These are phyloP conservation scores for Phytophthora capsici DNA, from an alignment of 352 stramenopile genomes.

Conservation along the genomic window DNA sequence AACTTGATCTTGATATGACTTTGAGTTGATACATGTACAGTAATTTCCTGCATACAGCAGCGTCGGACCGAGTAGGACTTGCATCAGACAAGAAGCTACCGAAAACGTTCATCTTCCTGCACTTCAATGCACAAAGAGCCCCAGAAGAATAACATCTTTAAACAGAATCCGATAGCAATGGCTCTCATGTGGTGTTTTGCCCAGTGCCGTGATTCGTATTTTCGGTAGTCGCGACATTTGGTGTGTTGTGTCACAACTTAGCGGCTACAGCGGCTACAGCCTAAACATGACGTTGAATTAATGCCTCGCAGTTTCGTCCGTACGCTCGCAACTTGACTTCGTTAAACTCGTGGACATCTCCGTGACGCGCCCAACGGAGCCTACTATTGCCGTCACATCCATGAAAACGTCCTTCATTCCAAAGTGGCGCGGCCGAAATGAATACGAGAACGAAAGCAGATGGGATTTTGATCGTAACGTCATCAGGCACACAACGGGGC, in stretches of 20 bases:
- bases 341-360: slow-evolving; percentile 15
- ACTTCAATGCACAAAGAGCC: neutral
- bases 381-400: slow-evolving; percentile 1
- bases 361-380: slow-evolving; percentile 6
- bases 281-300: slow-evolving; percentile 1
- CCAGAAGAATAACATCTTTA: no score
- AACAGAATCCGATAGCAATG: no score
- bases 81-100: neutral
- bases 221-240: slow-evolving; percentile 4
- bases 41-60: neutral
- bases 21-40: no score
- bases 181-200: no score
- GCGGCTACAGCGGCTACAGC: no score
- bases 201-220: neutral
- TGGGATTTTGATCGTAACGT: slow-evolving; percentile 25
- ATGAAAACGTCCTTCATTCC: neutral
- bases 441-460: slow-evolving; percentile 20
- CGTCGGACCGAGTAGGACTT: slow-evolving; percentile 16
- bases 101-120: neutral
- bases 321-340: slow-evolving; percentile 1
- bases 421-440: neutral
- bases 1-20: neutral
- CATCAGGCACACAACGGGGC: slow-evolving; percentile 13
- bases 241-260: no score
- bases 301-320: neutral